Conservation (phyloP, 306 rosid genomes). For the Fragaria vesca region DNA sequence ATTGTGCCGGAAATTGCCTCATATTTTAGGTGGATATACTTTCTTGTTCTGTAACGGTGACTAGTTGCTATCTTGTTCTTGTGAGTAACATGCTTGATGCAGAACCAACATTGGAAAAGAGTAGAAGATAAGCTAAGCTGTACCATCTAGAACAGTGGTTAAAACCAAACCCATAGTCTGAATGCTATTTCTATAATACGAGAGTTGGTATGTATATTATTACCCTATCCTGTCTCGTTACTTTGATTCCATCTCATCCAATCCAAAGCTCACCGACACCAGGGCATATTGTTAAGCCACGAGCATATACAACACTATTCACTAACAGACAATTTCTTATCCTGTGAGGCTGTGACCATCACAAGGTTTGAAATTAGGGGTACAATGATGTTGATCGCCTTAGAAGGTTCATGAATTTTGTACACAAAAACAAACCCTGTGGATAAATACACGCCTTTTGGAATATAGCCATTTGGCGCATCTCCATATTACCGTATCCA, state of each 20-base stretch:
- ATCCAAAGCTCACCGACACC: background rate
- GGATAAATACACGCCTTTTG: background rate
- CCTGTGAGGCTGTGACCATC: background rate
- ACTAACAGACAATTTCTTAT: background rate
- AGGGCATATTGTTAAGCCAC: background rate
- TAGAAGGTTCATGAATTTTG: background rate
- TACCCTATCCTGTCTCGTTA: background rate
- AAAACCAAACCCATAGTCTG: background rate
- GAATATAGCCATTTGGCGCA: background rate
- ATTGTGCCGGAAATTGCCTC: background rate
- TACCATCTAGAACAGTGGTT: background rate
- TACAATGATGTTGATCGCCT: background rate
- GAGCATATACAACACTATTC: background rate
- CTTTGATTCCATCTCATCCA: background rate
- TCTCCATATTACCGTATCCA: background rate
- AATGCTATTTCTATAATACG: background rate
- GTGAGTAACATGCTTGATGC: background rate
- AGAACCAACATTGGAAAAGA: background rate
- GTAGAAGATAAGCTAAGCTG: background rate
- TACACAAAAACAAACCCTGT: background rate
- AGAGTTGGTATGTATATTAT: background rate
- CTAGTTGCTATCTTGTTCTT: background rate
- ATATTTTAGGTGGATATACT: background rate
- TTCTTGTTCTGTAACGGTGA: background rate
- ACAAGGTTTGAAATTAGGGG: background rate